These are phyloP conservation scores for Coniochaeta hoffmannii DNA, from an alignment of 2,329 filamentous ascomycete species.

Conservation along the genomic window DNA sequence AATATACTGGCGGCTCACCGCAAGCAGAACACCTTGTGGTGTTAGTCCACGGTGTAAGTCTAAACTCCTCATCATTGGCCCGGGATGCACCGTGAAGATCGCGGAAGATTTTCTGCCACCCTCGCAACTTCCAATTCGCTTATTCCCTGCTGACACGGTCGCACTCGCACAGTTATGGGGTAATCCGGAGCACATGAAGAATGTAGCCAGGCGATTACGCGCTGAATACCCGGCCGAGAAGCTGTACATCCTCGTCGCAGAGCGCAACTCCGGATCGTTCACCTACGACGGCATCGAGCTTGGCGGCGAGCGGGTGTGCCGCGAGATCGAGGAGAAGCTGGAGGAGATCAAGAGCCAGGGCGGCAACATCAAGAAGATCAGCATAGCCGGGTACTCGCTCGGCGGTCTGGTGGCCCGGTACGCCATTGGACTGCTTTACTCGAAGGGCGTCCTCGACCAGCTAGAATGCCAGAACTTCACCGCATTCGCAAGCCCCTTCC, in stretches of 20 bases:
- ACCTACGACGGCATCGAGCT: conserved; percentile 65
- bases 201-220: conserved; percentile 58
- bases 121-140: not conserved
- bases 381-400: conserved; percentile 82
- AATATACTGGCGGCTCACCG: conserved; percentile 42
- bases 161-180: conserved; percentile 58
- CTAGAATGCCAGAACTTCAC: conserved; percentile 85
- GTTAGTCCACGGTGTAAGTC: conserved; percentile 65
- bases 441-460: conserved; percentile 70
- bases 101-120: not conserved
- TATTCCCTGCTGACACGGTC: conserved; percentile 6
- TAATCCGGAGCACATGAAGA: conserved; percentile 65
- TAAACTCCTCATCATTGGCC: conserved; percentile 5
- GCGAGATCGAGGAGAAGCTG: conserved; percentile 59
- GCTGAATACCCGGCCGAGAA: conserved; percentile 52
- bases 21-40: conserved; percentile 67
- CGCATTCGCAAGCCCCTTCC: conserved; percentile 80
- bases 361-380: conserved; percentile 70
- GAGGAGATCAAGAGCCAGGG: conserved; percentile 51
- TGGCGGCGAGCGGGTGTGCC: conserved; percentile 59
- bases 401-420: conserved; percentile 84
- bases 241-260: conserved; percentile 63
- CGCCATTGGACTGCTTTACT: conserved; percentile 74
- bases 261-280: conserved; percentile 66
- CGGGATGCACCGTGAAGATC: not conserved